These are phyloP conservation scores for Penicillium sp. DNA, from an alignment of 2,329 filamentous ascomycete genomes.

Conservation along the genomic window DNA sequence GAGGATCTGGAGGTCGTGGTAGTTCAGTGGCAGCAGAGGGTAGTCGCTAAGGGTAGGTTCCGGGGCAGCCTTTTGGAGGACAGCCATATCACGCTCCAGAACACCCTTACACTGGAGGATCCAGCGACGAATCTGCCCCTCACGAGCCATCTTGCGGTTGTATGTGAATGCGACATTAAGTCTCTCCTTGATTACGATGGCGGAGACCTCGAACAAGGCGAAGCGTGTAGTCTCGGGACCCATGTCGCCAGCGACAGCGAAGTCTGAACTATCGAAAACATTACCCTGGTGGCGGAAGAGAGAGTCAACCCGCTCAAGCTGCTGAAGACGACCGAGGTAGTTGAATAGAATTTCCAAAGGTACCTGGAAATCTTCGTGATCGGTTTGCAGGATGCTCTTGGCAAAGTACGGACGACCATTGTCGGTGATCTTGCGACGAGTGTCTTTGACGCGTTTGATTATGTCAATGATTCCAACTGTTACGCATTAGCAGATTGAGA, in stretches of 20 bases:
- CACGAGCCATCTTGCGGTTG: constrained; percentile 48
- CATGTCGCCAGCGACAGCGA: constrained; percentile 44
- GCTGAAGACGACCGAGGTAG: constrained; percentile 39
- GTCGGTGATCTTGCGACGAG: constrained; percentile 32
- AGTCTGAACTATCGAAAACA: constrained; percentile 27
- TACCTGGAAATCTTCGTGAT: constrained; percentile 35
- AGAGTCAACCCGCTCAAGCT: constrained; percentile 46
- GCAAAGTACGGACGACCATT: constrained; percentile 39
- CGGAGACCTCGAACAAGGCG: constrained; percentile 52
- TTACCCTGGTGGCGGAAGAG: constrained; percentile 44
- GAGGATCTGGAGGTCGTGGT: constrained; percentile 40
- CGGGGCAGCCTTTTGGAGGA: constrained; percentile 25
- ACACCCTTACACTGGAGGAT: constrained; percentile 39
- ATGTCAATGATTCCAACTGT: constrained; percentile 28
- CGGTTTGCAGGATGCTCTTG: constrained; percentile 27
- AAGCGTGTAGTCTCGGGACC: constrained; percentile 46
- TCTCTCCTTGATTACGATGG: constrained; percentile 47
- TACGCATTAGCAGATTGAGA: constrained; percentile 8
- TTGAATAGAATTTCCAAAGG: constrained; percentile 44
- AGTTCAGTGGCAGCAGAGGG: constrained; percentile 44
- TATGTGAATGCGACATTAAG: constrained; percentile 52
- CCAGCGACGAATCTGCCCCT: constrained; percentile 44
- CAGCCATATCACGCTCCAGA: constrained; percentile 31
- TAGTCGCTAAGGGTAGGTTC: constrained; percentile 44
- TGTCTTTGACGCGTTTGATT: constrained; percentile 40